These are phyloP conservation scores for Acacia melanoxylon DNA, from an alignment of 306 rosid genomes.

Conservation along the genomic window DNA sequence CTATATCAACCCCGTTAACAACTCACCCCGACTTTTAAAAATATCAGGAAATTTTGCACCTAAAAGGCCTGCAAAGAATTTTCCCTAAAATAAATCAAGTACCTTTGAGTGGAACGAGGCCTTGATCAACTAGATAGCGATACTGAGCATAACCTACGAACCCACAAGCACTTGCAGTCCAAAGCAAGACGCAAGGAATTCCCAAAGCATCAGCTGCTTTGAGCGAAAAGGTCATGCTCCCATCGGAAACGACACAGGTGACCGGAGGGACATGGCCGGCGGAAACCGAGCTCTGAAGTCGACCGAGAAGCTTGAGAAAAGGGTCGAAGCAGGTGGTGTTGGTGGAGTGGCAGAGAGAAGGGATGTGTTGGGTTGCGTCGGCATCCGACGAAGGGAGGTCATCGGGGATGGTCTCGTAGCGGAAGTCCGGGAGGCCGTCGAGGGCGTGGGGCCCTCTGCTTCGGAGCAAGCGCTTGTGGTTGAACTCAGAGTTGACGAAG, in stretches of 20 bases:
- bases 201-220: slow-evolving; percentile 21
- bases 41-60: no score
- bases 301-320: not conserved
- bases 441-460: slow-evolving; percentile 15
- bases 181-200: not conserved
- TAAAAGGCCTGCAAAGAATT: no score
- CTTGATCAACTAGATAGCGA: not conserved
- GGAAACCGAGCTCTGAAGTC: not conserved
- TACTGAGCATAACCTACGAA: slow-evolving; percentile 18
- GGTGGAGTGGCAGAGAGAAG: slow-evolving; percentile 8
- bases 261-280: not conserved
- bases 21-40: no score
- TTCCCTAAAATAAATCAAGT: no score
- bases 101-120: slow-evolving; percentile 33
- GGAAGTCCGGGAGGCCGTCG: not conserved
- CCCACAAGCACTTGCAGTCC: slow-evolving; percentile 33
- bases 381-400: slow-evolving; percentile 14
- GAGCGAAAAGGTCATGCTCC: slow-evolving; percentile 12
- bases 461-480: not conserved
- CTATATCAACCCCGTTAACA: no score
- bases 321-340: not conserved
- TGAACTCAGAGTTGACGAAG: slow-evolving; percentile 2
- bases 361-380: slow-evolving; percentile 3
- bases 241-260: slow-evolving; percentile 13
- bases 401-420: slow-evolving; percentile 21